These are phyloP conservation scores for Pleodorina starrii DNA, from an alignment of 139 green algal species.

Conservation along the genomic window DNA sequence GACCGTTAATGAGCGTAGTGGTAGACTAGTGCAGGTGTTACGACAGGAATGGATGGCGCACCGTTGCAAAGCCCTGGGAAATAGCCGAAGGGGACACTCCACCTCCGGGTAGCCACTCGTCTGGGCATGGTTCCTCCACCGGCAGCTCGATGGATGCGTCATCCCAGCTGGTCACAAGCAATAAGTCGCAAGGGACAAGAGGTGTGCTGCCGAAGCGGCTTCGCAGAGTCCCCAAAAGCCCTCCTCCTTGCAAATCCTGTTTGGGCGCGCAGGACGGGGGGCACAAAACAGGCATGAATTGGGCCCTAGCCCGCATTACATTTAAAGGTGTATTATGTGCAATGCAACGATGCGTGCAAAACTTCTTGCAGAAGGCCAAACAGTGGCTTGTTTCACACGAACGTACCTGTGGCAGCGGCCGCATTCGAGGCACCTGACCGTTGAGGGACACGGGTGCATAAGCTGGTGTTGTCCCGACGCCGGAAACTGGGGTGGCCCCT, in stretches of 20 bases:
- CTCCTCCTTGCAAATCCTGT: slow-evolving; percentile 11
- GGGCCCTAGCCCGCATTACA: too few relatives aligned
- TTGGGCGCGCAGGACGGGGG: neutral
- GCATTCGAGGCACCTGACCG: neutral
- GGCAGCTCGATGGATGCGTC: neutral
- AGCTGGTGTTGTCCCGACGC: neutral
- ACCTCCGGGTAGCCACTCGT: neutral
- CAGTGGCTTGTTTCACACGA: too few relatives aligned
- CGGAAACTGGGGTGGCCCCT: neutral
- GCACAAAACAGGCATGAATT: neutral
- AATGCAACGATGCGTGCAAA: too few relatives aligned
- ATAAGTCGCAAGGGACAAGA: slow-evolving; percentile 1
- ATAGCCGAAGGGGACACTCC: slow-evolving; percentile 17
- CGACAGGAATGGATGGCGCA: too few relatives aligned
- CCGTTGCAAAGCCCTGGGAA: slow-evolving; percentile 40
- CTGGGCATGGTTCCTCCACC: neutral
- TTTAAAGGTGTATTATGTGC: too few relatives aligned
- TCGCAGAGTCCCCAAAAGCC: neutral
- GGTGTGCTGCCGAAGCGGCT: neutral
- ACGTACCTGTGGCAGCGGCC: neutral
- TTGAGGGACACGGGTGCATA: neutral
- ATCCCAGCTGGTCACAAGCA: slow-evolving; percentile 24
- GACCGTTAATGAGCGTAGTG: too few relatives aligned
- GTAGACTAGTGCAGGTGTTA: too few relatives aligned
- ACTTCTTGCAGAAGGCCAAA: too few relatives aligned